Base-by-base conservation (phyloP, 257 asterid species). In the Agastache rugosa region DNA sequence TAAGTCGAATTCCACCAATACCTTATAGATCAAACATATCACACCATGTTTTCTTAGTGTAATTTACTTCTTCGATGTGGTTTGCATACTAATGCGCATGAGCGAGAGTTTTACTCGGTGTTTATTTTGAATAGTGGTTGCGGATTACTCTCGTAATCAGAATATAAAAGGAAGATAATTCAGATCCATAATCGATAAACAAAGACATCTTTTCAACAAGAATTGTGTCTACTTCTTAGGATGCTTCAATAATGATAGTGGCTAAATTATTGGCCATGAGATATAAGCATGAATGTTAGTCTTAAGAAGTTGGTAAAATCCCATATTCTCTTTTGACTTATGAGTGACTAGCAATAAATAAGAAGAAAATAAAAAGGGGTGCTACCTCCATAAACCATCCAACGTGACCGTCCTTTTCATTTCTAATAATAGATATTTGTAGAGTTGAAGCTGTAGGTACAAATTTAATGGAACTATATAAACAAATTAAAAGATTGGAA, bases 271-370 rank as follows among this genome's bases (percentile, higher is more conserved):
- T 81, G 78, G 73, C 3, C 63, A 80, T 47, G 72, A 80, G 71
- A 73, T 59, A 75, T 72, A 72, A 77, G 50, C 60, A 67, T 66
- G 74, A 22, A 44, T 68, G 56, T 37, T 72, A 80, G 81, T 80
- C 82, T 37, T 69, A 25, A 4, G 80, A 75, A 78, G 78, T 78
- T 58, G 83, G 83, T 81, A 79, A 78, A 75, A 67, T 75, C 67
- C 76, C 67, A 77, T 63, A 64, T 83, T 74, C 73, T 15, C 45
- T 77, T 19, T 80, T 80, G 87, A 77, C 83, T 78, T 66, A 50
- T 53, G 66, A 55, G 62, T 67, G 80, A 73, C 60, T 50, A 68
- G 19, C 50, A 71, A 58, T 64, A 53, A 74, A 50, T 8, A 62
- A 14, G 23, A 11, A 39, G 11, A 27, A 31, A 8, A 7, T 8